Evolutionary conservation across 257 asterid genomes (phyloP), one percentile per base, ranked within the genome.

Genomic region (Rhazya stricta): DNA sequence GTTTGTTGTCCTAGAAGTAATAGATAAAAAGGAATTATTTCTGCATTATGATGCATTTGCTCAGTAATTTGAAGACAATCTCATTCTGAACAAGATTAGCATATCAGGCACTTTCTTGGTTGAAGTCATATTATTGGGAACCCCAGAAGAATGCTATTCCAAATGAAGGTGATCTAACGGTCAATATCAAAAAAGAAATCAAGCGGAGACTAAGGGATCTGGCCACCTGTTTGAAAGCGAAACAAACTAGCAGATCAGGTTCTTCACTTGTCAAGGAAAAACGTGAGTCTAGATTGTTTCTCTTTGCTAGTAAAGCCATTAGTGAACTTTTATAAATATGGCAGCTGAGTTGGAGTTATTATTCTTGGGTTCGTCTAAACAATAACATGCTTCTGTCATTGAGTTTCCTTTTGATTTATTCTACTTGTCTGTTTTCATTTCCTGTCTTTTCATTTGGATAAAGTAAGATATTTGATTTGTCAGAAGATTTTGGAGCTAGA

Each of bases 81-180:
- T 21, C 10, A 57, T 75, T 58, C 54, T 76, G 36, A 74, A 76
- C 75, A 42, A 76, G 69, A 73, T 61, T 34, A 53, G 61, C 36
- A 41, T 76, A 83, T 77, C 88, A 89, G 98, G 98, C 98, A 34
- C 90, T 93, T 85, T 94, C 85, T 78, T 93, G 97, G 98, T 84
- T 93, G 90, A 78, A 86, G 76, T 88, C 88, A 32, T 88, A 91
- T 78, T 91, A 93, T 73, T 93, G 98, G 98, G 90, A 86, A 69
- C 96, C 96, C 70, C 98, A 93, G 84, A 92, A 84, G 80, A 84
- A 79, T 71, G 84, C 80, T n/a, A 86, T 91, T 69, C 90, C 91
- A 76, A 37, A 67, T 71, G 85, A 77, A 72, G 74, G 74, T 74
- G 84, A 87, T 75, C 77, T 79, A 57, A 61, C 80, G 61, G 78